Conservation (phyloP, 1,284 basidiomycete genomes). For the Malassezia obtusa region DNA sequence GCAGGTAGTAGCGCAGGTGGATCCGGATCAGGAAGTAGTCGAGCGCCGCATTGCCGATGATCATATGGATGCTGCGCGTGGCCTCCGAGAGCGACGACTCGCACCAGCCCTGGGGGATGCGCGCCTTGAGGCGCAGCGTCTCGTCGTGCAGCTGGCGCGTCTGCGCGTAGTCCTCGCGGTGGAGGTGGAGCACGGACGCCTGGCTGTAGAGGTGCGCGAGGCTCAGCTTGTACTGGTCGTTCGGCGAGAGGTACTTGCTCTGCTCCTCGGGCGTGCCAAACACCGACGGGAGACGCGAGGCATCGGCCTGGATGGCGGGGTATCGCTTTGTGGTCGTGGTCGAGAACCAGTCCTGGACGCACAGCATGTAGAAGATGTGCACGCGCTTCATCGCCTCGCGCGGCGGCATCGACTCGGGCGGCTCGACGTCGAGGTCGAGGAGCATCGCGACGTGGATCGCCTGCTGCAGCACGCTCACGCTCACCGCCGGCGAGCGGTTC, state of each 20-base stretch:
- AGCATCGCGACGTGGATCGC: constrained; percentile 27
- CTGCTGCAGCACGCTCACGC: constrained; percentile 20
- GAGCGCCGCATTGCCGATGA: constrained; percentile 11
- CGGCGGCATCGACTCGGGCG: constrained; percentile 21
- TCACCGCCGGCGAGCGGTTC: constrained; percentile 26
- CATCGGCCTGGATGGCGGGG: constrained; percentile 1
- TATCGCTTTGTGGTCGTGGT: constrained; percentile 10
- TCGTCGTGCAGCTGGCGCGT: constrained; percentile 31
- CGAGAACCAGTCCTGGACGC: constrained; percentile 24
- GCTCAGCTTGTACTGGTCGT: constrained; percentile 4
- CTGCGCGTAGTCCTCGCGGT: constrained; percentile 26
- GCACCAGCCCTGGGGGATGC: background rate
- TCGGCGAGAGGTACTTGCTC: constrained; percentile 13
- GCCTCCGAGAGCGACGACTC: constrained; percentile 2
- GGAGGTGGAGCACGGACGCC: constrained; percentile 25
- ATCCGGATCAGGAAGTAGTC: constrained; percentile 15
- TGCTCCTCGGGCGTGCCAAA: constrained; percentile 13
- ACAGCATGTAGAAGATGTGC: constrained; percentile 24
- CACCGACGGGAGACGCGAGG: constrained; percentile 10
- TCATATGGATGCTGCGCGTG: constrained; percentile 19
- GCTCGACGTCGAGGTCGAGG: constrained; percentile 32
- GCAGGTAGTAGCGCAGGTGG: constrained; percentile 40
- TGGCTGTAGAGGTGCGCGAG: constrained; percentile 24
- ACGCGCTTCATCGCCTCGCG: constrained; percentile 28
- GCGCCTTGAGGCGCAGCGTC: background rate